Evolutionary conservation across 495 filamentous ascomycete species (phyloP), one percentile per base, ranked within the genome.

Genomic region (Daldinia loculata): DNA sequence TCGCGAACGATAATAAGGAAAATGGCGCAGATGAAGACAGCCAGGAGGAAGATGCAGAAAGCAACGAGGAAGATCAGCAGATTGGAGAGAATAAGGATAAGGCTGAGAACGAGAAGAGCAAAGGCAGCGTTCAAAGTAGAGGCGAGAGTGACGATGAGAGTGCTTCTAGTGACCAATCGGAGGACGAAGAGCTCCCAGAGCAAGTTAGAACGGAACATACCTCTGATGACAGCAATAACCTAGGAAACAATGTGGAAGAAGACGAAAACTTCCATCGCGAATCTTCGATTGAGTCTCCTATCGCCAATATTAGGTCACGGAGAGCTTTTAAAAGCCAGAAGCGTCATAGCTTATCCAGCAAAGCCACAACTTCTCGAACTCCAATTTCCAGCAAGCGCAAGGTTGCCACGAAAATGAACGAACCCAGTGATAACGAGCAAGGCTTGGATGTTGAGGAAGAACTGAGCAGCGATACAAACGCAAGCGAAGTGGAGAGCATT

Each of bases 401-500:
- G n/a, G 29, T 52, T 26, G 56, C 27, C 9, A 56, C 22, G 8
- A 38, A 24, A 19, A 32, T 41, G 15, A 58, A 56, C 3, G 45
- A 75, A 17, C 51, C 67, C 26, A 63, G 50, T 22, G 41, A 71
- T 50, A 60, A 51, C 6, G 45, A 62, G 19, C 34, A 38, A 27
- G 32, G 19, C 53, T 17, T 29, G 14, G 64, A 65, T 30, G 59
- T 58, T 11, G 52, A 61, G 1, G 63, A 59, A 15, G 63, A 73
- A n/a, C 26, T 69, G 12, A 76, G 74, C 64, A 75, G 72, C 19
- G 69, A 78, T 51, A 78, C 76, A 14, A 78, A 76, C 55, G 76
- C 74, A 19, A 78, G 74, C 27, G 63, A 71, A 27, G 76, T 67
- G 7, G 57, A 64, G 22, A 78, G 74, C 57, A 77, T 77, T 15